Conservation (phyloP, 2,329 filamentous ascomycete genomes). For the Diaporthe sp. region DNA sequence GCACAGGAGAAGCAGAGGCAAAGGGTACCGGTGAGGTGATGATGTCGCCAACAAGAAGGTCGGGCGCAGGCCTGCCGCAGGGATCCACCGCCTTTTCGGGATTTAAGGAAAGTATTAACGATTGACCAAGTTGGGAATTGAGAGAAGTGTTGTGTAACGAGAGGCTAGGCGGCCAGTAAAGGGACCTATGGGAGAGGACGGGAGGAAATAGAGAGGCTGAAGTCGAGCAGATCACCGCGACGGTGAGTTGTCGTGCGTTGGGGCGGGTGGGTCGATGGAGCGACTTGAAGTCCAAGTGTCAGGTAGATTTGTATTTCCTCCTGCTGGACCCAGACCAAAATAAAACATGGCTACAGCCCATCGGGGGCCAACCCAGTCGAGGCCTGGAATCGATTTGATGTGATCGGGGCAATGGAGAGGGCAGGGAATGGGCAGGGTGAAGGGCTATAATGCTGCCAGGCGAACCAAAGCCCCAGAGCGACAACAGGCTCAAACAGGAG, state of each 20-base stretch:
- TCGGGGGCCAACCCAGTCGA: constrained; percentile 37
- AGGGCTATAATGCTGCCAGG: constrained; percentile 24
- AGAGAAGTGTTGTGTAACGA: constrained; percentile 32
- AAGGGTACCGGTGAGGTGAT: not conserved
- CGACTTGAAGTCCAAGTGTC: constrained; percentile 9
- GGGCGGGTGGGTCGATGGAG: constrained; percentile 25
- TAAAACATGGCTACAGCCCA: constrained; percentile 35
- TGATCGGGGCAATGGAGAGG: not conserved
- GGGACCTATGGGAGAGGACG: constrained; percentile 31
- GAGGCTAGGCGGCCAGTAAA: constrained; percentile 29
- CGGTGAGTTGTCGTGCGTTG: constrained; percentile 38
- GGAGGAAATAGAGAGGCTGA: constrained; percentile 34
- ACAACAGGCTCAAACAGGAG: constrained; percentile 32
- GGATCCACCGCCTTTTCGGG: constrained; percentile 18
- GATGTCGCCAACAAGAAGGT: constrained; percentile 18
- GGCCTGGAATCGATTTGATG: constrained; percentile 21
- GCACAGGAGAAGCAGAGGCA: not conserved
- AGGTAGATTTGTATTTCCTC: constrained; percentile 35
- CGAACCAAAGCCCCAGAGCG: constrained; percentile 34
- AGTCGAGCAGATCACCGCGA: constrained; percentile 2
- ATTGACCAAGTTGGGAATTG: constrained; percentile 32
- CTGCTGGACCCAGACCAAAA: constrained; percentile 37
- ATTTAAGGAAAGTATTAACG: constrained; percentile 29
- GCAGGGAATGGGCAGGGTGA: constrained; percentile 18
- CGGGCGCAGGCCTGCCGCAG: constrained; percentile 34